phyloP scores from a whole-genome alignment of 208 protist species.

The Strigomonas culicis region DNA sequence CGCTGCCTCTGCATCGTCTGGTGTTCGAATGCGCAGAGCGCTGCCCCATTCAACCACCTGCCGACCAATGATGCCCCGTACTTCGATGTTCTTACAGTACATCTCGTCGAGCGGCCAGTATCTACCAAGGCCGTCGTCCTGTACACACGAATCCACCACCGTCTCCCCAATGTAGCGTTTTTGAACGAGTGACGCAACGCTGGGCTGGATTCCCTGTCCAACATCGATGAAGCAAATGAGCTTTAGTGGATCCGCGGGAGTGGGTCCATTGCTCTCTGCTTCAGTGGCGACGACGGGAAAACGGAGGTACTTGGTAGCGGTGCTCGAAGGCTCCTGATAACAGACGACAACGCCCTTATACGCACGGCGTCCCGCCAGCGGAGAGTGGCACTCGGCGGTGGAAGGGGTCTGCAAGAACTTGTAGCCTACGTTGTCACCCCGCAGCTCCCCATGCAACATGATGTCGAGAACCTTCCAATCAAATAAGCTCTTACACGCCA shows the following conservation, averaged over 20 bases:
- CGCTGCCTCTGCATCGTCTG: slow-evolving; percentile 43
- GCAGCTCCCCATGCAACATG: slow-evolving; percentile 82
- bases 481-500: slow-evolving; percentile 60
- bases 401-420: slow-evolving; percentile 22
- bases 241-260: slow-evolving; percentile 23
- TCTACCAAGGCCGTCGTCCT: slow-evolving; percentile 83
- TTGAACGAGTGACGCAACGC: slow-evolving; percentile 38
- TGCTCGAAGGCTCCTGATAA: slow-evolving; percentile 41
- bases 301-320: slow-evolving; percentile 46
- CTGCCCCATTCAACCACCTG: slow-evolving; percentile 53
- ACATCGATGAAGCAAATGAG: slow-evolving; percentile 85
- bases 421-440: slow-evolving; percentile 86
- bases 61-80: slow-evolving; percentile 31
- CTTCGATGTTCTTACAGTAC: slow-evolving; percentile 73
- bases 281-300: slow-evolving; percentile 34
- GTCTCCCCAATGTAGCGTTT: slow-evolving; percentile 68
- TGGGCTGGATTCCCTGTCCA: slow-evolving; percentile 76
- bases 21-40: slow-evolving; percentile 30
- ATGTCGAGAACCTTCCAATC: slow-evolving; percentile 80
- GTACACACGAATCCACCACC: slow-evolving; percentile 70
- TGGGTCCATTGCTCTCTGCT: neutral
- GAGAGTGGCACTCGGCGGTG: slow-evolving; percentile 1
- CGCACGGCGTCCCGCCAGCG: slow-evolving; percentile 15
- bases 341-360: slow-evolving; percentile 61
- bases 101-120: slow-evolving; percentile 82